These are phyloP conservation scores for Diplodia intermedia DNA, from an alignment of 2,329 filamentous ascomycete genomes.

Conservation along the genomic window DNA sequence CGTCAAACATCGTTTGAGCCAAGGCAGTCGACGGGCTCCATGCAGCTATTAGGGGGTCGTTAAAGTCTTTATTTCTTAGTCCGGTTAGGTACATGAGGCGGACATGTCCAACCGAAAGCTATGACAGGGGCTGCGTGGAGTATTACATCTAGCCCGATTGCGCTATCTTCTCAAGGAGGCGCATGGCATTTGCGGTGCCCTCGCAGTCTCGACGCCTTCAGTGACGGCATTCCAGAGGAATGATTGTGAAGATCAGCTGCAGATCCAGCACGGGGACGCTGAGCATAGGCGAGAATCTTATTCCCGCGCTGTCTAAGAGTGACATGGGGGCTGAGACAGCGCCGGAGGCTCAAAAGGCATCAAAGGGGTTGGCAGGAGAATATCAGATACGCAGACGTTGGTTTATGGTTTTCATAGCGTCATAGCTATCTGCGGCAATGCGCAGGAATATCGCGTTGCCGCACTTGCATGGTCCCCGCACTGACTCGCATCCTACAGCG, in stretches of 20 bases:
- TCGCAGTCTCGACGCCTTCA: neutral
- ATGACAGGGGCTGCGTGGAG: neutral
- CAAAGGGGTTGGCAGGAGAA: neutral
- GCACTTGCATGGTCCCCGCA: slow-evolving; percentile 23
- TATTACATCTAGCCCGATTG: neutral
- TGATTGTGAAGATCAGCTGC: neutral
- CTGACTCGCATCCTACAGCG: slow-evolving; percentile 3
- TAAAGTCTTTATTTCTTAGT: neutral
- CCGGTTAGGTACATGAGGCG: neutral
- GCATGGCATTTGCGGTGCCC: neutral
- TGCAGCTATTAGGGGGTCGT: neutral
- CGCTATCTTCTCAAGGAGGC: neutral
- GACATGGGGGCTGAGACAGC: neutral
- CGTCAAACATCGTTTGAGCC: neutral
- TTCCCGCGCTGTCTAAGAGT: neutral
- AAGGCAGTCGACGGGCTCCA: neutral
- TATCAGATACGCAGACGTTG: slow-evolving; percentile 3
- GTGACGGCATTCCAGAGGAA: neutral
- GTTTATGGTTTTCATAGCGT: slow-evolving; percentile 27
- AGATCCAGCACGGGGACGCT: neutral
- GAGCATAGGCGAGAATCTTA: neutral
- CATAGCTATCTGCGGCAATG: slow-evolving; percentile 17
- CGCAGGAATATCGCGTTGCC: slow-evolving; percentile 20
- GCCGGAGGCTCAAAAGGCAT: neutral
- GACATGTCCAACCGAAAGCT: neutral